Evolutionary conservation across 768 basidiomycete genomes (phyloP).

Genomic region (Boletus patriciae): DNA sequence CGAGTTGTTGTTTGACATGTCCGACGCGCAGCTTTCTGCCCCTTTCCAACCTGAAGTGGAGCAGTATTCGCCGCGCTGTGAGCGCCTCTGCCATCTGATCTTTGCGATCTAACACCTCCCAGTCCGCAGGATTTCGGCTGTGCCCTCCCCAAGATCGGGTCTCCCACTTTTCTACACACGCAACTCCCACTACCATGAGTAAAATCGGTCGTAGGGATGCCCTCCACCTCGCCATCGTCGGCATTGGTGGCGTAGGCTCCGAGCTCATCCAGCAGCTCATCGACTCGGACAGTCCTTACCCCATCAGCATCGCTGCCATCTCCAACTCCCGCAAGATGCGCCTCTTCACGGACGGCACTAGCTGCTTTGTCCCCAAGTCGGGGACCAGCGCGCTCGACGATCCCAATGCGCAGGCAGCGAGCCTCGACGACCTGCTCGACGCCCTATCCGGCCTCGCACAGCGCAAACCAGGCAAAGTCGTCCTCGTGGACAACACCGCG

Average conservation of each 20-base stretch:
- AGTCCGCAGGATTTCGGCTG: neutral
- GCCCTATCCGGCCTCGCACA: slow-evolving; percentile 47
- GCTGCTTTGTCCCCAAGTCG: slow-evolving; percentile 37
- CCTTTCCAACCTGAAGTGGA: neutral
- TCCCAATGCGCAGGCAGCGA: slow-evolving; percentile 34
- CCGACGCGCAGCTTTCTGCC: neutral
- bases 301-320: slow-evolving; percentile 68
- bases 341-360: slow-evolving; percentile 49
- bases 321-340: slow-evolving; percentile 64
- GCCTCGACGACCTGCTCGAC: slow-evolving; percentile 41
- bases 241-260: slow-evolving; percentile 89
- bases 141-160: neutral
- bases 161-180: slow-evolving; percentile 2
- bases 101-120: slow-evolving; percentile 9
- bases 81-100: slow-evolving; percentile 9
- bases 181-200: slow-evolving; percentile 14
- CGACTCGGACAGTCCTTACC: slow-evolving; percentile 47
- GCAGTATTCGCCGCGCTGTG: neutral
- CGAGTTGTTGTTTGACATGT: slow-evolving; percentile 5
- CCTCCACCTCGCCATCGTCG: slow-evolving; percentile 73
- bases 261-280: slow-evolving; percentile 84
- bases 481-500: slow-evolving; percentile 91
- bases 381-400: slow-evolving; percentile 52
- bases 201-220: slow-evolving; percentile 24
- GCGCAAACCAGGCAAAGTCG: slow-evolving; percentile 48